Base-by-base conservation (phyloP, 345 rosid genomes). In the Hypericum androsaemum region DNA sequence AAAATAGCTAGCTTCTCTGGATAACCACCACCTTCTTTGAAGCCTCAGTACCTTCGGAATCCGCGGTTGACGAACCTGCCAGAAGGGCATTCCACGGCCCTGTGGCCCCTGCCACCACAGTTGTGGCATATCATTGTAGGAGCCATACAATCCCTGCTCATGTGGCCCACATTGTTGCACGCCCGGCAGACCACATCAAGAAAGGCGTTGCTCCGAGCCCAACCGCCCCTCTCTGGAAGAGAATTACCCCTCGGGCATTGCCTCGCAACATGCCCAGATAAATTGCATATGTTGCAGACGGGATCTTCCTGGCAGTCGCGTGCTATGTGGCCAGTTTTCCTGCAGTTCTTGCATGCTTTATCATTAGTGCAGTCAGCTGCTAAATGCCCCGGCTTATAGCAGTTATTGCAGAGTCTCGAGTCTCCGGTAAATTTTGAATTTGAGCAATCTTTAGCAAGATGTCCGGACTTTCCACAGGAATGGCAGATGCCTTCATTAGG, bases 381-480 rank as follows among this genome's bases (percentile, higher is more conserved):
- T 22, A 22, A 22, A 22, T 56, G 56, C 6, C 54, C 63, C 51
- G 40, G n/a, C 44, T 47, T 53, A 37, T 56, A 47, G 59, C 69
- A 64, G 16, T 38, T 49, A 43, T 56, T 63, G 69, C 59, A 53
- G 44, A 52, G 63, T 32, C 63, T 50, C 8, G 57, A 56, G 39
- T 51, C 47, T 12, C 39, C 57, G 2, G 42, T 52, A 9, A 52
- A 12, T 10, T 39, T 37, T 1, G 32, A 28, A n/a, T 39, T 45
- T 14, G 28, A 10, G 43, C 68, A 64, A 39, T 57, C 54, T 1
- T 50, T 50, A 47, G 59, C 64, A 10, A 52, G 49, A 41, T 58
- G 59, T 3, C 51, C 59, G 50, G 9, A 53, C 10, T 53, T 47
- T 10, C 59, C 63, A 52, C 64, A 59, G 55, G 37, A 17, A 10